phyloP scores from a whole-genome alignment of 176 grass and related monocot genomes.

The Raddia guianensis region DNA sequence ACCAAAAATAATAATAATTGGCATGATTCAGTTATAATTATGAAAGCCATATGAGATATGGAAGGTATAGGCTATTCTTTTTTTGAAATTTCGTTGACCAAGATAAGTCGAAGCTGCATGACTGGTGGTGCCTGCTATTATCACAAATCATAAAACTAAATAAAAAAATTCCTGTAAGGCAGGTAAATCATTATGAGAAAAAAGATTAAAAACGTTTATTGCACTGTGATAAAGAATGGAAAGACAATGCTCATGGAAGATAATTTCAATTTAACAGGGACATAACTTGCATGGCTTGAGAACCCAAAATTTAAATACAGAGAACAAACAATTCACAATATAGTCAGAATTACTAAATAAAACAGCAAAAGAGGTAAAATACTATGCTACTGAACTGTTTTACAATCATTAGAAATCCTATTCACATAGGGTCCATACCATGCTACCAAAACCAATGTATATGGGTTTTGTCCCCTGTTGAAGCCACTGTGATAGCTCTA shows the following conservation, averaged over 20 bases:
- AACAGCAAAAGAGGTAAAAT: conserved; percentile 4
- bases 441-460: conserved; percentile 98
- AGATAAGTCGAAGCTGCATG: no score
- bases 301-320: neutral
- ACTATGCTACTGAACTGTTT: conserved; percentile 25
- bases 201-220: neutral
- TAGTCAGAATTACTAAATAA: conserved; percentile 7
- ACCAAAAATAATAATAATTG: conserved; percentile 1
- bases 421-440: conserved; percentile 55
- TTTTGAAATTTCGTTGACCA: no score
- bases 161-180: neutral
- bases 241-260: conserved; percentile 31
- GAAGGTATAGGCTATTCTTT: no score
- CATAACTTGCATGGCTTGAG: neutral
- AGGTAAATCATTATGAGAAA: neutral
- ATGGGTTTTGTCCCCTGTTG: conserved; percentile 80
- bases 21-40: neutral
- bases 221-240: conserved; percentile 21
- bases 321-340: neutral
- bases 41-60: no score
- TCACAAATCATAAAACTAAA: conserved; percentile 26
- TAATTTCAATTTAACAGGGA: conserved; percentile 22
- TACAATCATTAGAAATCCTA: neutral
- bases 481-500: conserved; percentile 80
- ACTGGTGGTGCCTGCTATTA: conserved; percentile 11